phyloP scores from a whole-genome alignment of 495 filamentous ascomycete species.

The Lentithecium fluviatile region DNA sequence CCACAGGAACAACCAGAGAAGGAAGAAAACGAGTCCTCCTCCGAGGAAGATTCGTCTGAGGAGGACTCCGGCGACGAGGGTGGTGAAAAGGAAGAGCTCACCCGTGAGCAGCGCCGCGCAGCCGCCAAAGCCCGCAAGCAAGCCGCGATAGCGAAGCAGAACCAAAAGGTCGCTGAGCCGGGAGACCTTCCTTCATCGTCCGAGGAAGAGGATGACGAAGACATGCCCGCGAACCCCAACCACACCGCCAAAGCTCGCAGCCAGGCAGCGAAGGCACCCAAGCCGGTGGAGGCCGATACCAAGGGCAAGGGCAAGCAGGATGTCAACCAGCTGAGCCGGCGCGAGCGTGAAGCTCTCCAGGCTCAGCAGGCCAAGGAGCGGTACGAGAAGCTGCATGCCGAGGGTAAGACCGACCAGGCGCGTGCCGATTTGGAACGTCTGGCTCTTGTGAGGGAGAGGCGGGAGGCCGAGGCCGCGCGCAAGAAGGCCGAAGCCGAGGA shows the following conservation, averaged over 20 bases:
- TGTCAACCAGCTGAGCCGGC: slow-evolving; percentile 64
- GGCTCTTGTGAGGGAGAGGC: slow-evolving; percentile 74
- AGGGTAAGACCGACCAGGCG: slow-evolving; percentile 96
- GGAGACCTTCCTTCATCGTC: slow-evolving; percentile 80
- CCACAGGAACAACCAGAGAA: slow-evolving; percentile 50
- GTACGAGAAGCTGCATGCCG: slow-evolving; percentile 90
- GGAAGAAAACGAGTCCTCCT: slow-evolving; percentile 42
- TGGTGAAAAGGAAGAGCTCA: slow-evolving; percentile 53
- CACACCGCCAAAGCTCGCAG: slow-evolving; percentile 70
- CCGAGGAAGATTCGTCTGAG: slow-evolving; percentile 45
- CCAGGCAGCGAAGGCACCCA: slow-evolving; percentile 55
- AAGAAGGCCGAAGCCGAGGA: slow-evolving; percentile 64
- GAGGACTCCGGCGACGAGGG: slow-evolving; percentile 44
- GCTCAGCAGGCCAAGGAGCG: slow-evolving; percentile 84
- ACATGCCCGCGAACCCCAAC: slow-evolving; percentile 85
- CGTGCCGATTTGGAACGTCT: slow-evolving; percentile 86
- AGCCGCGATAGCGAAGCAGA: slow-evolving; percentile 74
- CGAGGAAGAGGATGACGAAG: slow-evolving; percentile 56
- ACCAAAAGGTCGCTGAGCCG: slow-evolving; percentile 62
- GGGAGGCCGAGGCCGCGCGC: slow-evolving; percentile 76
- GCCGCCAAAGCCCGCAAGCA: slow-evolving; percentile 90
- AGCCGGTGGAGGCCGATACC: slow-evolving; percentile 40
- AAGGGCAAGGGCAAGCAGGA: slow-evolving; percentile 39
- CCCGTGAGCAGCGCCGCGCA: slow-evolving; percentile 82
- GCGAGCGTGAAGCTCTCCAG: slow-evolving; percentile 86